These are phyloP conservation scores for Xylaria bambusicola DNA, from an alignment of 495 filamentous ascomycete species.

Conservation along the genomic window DNA sequence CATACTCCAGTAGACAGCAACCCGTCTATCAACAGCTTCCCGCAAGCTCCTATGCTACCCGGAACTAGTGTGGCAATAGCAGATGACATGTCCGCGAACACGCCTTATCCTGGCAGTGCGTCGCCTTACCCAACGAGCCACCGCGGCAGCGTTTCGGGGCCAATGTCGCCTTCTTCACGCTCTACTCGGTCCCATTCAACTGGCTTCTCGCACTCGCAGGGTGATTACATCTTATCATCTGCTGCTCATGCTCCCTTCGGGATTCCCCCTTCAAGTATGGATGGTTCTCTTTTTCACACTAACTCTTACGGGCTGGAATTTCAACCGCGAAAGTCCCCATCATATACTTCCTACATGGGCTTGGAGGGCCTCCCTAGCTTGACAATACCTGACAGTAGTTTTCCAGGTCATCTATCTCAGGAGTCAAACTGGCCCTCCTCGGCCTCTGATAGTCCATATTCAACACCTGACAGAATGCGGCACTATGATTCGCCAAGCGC, in stretches of 20 bases:
- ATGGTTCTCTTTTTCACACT: slow-evolving; percentile 26
- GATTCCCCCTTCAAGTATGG: slow-evolving; percentile 26
- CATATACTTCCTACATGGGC: slow-evolving; percentile 26
- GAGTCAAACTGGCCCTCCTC: slow-evolving; percentile 52
- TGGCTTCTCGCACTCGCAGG: slow-evolving; percentile 16
- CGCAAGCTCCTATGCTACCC: slow-evolving; percentile 7
- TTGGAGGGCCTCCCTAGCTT: slow-evolving; percentile 28
- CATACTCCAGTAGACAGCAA: slow-evolving; percentile 16
- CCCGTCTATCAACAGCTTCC: slow-evolving; percentile 14
- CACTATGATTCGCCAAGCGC: slow-evolving; percentile 25
- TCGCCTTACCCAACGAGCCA: slow-evolving; percentile 25
- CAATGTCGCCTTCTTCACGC: slow-evolving; percentile 28
- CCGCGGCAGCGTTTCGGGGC: slow-evolving; percentile 23
- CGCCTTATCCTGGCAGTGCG: slow-evolving; percentile 21
- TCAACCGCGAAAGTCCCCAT: slow-evolving; percentile 30
- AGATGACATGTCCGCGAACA: slow-evolving; percentile 20
- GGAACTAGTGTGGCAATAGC: slow-evolving; percentile 8
- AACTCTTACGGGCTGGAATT: slow-evolving; percentile 23
- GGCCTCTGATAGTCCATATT: slow-evolving; percentile 51
- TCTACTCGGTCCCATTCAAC: slow-evolving; percentile 22
- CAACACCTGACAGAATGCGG: slow-evolving; percentile 36
- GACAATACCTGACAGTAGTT: slow-evolving; percentile 35
- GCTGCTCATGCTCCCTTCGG: slow-evolving; percentile 9
- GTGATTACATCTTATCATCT: slow-evolving; percentile 25
- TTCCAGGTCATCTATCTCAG: slow-evolving; percentile 32